Conservation (phyloP, 768 basidiomycete genomes). For the Phanerochaete carnosa region DNA sequence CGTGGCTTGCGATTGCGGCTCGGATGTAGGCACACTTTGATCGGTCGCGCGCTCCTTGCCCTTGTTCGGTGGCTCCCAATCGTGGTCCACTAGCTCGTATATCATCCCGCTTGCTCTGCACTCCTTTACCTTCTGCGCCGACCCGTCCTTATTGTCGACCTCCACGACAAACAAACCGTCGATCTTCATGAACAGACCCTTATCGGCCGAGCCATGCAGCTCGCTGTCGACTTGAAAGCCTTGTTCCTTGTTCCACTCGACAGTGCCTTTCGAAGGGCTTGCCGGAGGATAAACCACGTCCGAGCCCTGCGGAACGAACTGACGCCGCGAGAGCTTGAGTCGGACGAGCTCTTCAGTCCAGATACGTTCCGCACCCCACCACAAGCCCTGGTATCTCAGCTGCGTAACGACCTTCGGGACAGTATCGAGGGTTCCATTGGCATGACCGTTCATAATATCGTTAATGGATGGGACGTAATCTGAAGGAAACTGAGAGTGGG, state of each 20-base stretch:
- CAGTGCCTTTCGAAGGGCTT: constrained; percentile 38
- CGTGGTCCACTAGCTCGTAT: constrained; percentile 75
- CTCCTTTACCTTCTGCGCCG: constrained; percentile 40
- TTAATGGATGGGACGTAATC: constrained; percentile 31
- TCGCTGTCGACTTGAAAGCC: constrained; percentile 17
- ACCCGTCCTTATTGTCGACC: constrained; percentile 37
- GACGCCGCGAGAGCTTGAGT: constrained; percentile 63
- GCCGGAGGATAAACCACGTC: constrained; percentile 59
- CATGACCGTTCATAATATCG: constrained; percentile 37
- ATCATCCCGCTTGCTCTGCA: constrained; percentile 70
- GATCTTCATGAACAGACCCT: constrained; percentile 71
- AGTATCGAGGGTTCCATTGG: constrained; percentile 7
- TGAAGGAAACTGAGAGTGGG: background rate
- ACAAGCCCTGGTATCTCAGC: constrained; percentile 72
- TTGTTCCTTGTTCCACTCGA: constrained; percentile 30
- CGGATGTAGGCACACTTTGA: background rate
- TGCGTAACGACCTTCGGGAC: constrained; percentile 39
- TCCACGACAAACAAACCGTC: constrained; percentile 66
- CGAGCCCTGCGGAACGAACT: constrained; percentile 64
- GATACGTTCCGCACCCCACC: constrained; percentile 89
- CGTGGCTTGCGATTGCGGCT: background rate
- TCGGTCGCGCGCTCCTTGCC: constrained; percentile 27
- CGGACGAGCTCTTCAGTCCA: constrained; percentile 86
- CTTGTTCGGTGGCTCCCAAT: constrained; percentile 48
- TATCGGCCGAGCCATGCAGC: constrained; percentile 47